Conservation (phyloP, 129 eudicot species). For the Oenanthe sinensis region DNA sequence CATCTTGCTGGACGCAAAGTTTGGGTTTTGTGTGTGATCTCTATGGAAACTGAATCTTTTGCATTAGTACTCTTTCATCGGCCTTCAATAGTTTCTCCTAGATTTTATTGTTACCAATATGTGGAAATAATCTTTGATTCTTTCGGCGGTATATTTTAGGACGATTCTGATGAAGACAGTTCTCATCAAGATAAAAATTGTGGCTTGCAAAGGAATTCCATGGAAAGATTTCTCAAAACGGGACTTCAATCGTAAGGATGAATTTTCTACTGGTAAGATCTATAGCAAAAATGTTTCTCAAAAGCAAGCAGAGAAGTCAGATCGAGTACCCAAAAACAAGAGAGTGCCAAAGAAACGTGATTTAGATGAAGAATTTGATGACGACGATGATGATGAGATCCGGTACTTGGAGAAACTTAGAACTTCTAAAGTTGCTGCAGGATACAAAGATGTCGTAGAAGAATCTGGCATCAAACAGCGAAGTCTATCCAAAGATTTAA, state of each 20-base stretch:
- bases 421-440: constrained; percentile 39
- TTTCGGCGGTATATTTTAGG: constrained; percentile 25
- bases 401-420: constrained; percentile 72
- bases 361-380: constrained; percentile 46
- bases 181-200: constrained; percentile 36
- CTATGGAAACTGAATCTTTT: constrained; percentile 18
- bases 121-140: neutral
- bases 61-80: constrained; percentile 13
- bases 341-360: constrained; percentile 69
- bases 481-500: constrained; percentile 47
- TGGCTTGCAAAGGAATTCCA: constrained; percentile 62
- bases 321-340: constrained; percentile 65
- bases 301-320: constrained; percentile 55
- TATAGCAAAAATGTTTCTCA: constrained; percentile 11
- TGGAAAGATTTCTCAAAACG: constrained; percentile 74
- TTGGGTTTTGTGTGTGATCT: neutral
- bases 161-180: constrained; percentile 42
- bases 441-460: constrained; percentile 30
- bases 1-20: neutral
- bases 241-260: constrained; percentile 44
- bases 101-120: constrained; percentile 6
- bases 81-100: constrained; percentile 18
- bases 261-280: constrained; percentile 28
- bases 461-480: constrained; percentile 47
- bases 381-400: constrained; percentile 68